phyloP scores from a whole-genome alignment of 1,284 basidiomycete species.

The Hemileia vastatrix region DNA sequence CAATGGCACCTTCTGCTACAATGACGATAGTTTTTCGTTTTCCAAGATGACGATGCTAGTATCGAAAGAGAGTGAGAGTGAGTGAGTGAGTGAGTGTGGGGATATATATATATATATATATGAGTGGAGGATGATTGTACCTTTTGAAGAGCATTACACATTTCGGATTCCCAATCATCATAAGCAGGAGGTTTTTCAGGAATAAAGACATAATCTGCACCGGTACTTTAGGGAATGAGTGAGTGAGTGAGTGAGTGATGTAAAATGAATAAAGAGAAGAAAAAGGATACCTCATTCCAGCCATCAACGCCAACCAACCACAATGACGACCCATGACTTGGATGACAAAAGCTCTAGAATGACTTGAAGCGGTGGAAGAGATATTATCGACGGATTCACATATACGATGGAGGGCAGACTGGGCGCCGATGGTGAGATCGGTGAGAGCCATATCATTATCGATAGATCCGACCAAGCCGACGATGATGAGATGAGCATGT shows the following conservation, averaged over 20 bases:
- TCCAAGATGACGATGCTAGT: conserved; percentile 74
- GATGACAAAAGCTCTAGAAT: conserved; percentile 93
- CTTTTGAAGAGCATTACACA: conserved; percentile 75
- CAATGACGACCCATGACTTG: conserved; percentile 99
- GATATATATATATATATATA: conserved; percentile 1
- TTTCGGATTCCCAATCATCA: conserved; percentile 77
- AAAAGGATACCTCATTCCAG: conserved; percentile 64
- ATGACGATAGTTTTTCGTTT: conserved; percentile 99
- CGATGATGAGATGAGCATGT: conserved; percentile 82
- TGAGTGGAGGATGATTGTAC: conserved; percentile 47
- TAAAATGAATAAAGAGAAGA: neutral
- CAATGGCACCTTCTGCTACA: conserved; percentile 89
- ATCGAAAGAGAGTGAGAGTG: neutral
- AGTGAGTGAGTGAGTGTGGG: neutral
- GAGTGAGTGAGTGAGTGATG: neutral
- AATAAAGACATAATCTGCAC: conserved; percentile 95
- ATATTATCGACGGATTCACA: conserved; percentile 98
- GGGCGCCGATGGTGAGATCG: conserved; percentile 90
- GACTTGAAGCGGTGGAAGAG: conserved; percentile 88
- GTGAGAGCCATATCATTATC: conserved; percentile 99
- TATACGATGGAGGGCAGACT: conserved; percentile 88
- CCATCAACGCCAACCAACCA: conserved; percentile 90
- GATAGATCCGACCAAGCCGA: conserved; percentile 93
- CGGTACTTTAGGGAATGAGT: conserved; percentile 52
- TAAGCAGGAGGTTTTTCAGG: conserved; percentile 75